Percentiles rank a stretch among this genome's conserved stretches.
Conservation (phyloP, 768 basidiomycete genomes). For the Rhodosporidiobolus sp. region DNA sequence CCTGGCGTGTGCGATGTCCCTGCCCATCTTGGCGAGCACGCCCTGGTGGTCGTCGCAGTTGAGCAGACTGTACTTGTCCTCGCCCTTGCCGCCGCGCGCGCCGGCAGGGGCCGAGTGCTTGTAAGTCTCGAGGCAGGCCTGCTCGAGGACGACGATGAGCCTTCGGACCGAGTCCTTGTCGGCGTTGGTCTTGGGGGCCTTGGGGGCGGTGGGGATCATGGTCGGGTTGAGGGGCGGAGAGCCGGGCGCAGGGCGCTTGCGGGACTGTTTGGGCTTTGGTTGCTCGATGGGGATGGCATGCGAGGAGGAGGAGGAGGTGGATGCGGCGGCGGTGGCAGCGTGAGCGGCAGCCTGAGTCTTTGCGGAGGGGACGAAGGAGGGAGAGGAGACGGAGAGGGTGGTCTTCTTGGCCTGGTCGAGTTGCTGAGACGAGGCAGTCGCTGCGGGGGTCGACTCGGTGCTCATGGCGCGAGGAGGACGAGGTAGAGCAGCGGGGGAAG, state of each 20-base stretch:
- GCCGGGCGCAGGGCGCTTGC: constrained; percentile 41
- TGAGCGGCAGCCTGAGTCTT: neutral
- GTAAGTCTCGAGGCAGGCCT: constrained; percentile 95
- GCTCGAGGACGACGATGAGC: constrained; percentile 84
- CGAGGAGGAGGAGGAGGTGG: neutral
- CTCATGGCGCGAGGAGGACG: too few species aligned
- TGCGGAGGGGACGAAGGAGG: constrained; percentile 32
- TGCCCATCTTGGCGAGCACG: constrained; percentile 91
- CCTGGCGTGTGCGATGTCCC: constrained; percentile 98
- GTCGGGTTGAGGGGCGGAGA: constrained; percentile 41
- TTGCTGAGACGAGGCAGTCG: neutral
- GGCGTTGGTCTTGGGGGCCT: constrained; percentile 46
- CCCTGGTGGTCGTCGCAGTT: constrained; percentile 98
- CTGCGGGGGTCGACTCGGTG: neutral
- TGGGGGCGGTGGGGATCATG: constrained; percentile 40
- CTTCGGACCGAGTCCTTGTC: constrained; percentile 57
- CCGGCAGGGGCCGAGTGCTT: constrained; percentile 63
- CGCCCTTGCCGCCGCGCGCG: constrained; percentile 58
- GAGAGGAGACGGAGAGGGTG: constrained; percentile 27
- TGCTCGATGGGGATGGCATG: constrained; percentile 20
- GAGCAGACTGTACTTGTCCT: constrained; percentile 90
- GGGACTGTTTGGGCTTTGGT: constrained; percentile 17
- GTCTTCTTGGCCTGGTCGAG: neutral
- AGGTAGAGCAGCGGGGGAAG: too few species aligned
- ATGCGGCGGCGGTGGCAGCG: neutral